These are phyloP conservation scores for Angomonas desouzai DNA, from an alignment of 208 protist genomes.

Conservation along the genomic window DNA sequence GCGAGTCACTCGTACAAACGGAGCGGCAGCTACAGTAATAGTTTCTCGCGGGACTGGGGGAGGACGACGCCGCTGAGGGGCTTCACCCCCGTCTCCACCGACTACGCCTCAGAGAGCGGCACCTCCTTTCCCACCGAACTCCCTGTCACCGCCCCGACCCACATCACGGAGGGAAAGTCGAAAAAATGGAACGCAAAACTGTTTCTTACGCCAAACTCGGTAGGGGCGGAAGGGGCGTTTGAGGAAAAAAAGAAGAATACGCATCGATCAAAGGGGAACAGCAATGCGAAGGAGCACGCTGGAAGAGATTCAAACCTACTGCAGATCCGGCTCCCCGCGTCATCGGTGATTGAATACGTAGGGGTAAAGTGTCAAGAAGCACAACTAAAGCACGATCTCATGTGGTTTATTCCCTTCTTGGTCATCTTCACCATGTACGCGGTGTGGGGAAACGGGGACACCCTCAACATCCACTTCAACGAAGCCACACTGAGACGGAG, in stretches of 20 bases:
- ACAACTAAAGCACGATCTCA: conserved; percentile 14
- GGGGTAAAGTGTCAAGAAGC: conserved; percentile 21
- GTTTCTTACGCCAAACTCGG: conserved; percentile 20
- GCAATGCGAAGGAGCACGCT: background rate
- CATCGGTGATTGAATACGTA: conserved; percentile 20
- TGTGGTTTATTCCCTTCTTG: conserved; percentile 24
- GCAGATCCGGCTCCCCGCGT: conserved; percentile 23
- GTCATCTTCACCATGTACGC: conserved; percentile 23
- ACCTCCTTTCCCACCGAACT: background rate
- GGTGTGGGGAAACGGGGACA: conserved; percentile 7
- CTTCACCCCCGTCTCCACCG: background rate
- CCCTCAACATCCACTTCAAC: conserved; percentile 13
- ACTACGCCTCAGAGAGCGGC: no score
- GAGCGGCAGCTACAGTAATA: background rate
- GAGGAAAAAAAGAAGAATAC: background rate
- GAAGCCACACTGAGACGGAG: conserved; percentile 8
- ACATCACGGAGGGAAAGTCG: background rate
- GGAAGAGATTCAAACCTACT: background rate
- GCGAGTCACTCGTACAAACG: background rate
- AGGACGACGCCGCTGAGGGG: background rate
- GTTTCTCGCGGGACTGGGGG: background rate
- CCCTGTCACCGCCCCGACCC: background rate
- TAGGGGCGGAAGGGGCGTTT: conserved; percentile 20
- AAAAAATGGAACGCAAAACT: conserved; percentile 3
- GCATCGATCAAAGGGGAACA: background rate